Evolutionary conservation across 2,329 filamentous ascomycete genomes (phyloP), one percentile per base, ranked within the genome.

Genomic region (Aphanoascus verrucosus): DNA sequence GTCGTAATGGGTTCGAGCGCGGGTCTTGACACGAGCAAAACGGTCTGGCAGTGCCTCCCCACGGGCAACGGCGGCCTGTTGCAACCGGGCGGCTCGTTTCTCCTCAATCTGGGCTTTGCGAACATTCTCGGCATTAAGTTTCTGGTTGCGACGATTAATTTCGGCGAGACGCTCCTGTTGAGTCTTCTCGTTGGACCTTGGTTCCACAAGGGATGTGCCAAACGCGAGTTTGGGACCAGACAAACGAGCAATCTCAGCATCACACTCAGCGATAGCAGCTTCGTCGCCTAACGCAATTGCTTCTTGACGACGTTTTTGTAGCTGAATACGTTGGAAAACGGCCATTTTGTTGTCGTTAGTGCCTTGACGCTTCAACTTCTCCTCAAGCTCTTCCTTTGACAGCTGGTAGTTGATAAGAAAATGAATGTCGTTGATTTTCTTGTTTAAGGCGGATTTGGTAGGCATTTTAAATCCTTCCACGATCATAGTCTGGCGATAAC

Each of bases 31-130:
- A 38, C 84, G 80, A 57, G 82, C 77, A 59, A 75, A 76, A 0
- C 73, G 73, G 59, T 76, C 71, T 14, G 68, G 70, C 34, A 80
- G 74, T 1, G 74, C 73, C 64, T 86, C 84, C 53, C 83, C 83
- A 38, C 82, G 77, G 56, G 80, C 80, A 44, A 82, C 69, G 41
- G 79, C 81, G 54, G 76, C 77, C 59, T 82, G 81, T 43, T 76
- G 77, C 67, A 79, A 79, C 58, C 79, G 80, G 61, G 74, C 74
- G 59, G 77, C 77, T 48, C 79, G 79, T 61, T 83, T 80, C 71
- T 98, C 93, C 60, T 85, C 84, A 53, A 95, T 76, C 65, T 96
- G 86, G 0, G 90, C 91, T 67, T 87, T 86, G 56, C 91, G 87
- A n/a, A 97, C 86, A 46, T 86, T 84, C 65, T 95, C 87, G n/a